Base-by-base conservation (phyloP, 805 yeast genomes). In the Myxozyma lipomycoides region DNA sequence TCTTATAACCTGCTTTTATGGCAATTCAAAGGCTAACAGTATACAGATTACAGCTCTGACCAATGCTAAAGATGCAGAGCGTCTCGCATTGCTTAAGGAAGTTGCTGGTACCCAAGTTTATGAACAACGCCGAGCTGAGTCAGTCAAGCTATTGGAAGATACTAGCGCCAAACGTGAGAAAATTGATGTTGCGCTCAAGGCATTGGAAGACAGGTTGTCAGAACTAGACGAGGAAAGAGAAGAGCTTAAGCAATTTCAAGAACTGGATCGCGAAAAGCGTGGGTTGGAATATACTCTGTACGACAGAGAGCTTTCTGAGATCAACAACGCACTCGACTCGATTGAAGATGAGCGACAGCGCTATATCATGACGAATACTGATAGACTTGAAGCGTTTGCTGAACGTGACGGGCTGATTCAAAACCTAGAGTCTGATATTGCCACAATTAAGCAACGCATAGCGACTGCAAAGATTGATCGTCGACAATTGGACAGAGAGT, bases 21-120 rank as follows among this genome's bases (percentile, higher is more conserved):
- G n/a, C n/a, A n/a, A n/a, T n/a, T n/a, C n/a, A n/a, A n/a, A n/a
- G n/a, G n/a, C n/a, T n/a, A n/a, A n/a, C n/a, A n/a, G n/a, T 1
- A 26, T 17, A 10, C 19, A 45, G 39, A 48, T 93, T 61, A 84
- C 96, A 0, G 76, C 86, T 0, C 73, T 93, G 52, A 91, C 98
- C 0, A 88, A 88, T 63, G 91, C 96, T 0, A 86, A 86, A 60
- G 96, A 89, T 64, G 64, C 78, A 2, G 96, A 90, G 63, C 78
- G 97, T 54, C 73, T 91, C 45, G 76, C 78, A 32, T 70, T 90
- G 36, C 71, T 93, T 59, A 89, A 91, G 59, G 96, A 89, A 62
- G 96, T 91, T 30, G 93, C 96, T 26, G 98, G 98, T 18, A 96
- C 98, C 0, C 83, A 82, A 52, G 85, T 90, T 2, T 93, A 91